Evolutionary conservation across 2,329 filamentous ascomycete genomes (phyloP).

Genomic region (Colletotrichum sp.): DNA sequence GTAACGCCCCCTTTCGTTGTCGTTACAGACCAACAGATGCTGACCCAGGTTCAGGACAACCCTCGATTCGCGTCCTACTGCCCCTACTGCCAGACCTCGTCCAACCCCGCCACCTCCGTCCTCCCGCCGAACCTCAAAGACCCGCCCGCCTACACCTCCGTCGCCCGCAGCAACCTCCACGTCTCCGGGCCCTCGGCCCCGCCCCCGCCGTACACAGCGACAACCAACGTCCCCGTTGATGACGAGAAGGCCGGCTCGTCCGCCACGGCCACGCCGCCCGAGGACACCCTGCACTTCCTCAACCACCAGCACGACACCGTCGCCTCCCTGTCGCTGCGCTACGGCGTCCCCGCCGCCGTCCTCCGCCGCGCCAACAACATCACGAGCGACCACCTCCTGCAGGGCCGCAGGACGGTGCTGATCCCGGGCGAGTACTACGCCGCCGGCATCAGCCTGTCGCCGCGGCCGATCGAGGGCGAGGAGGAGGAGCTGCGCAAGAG

Average conservation of each 20-base stretch:
- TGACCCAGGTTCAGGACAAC: conserved; percentile 54
- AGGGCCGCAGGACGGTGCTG: conserved; percentile 70
- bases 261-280: conserved; percentile 33
- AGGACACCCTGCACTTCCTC: conserved; percentile 78
- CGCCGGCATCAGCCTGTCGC: conserved; percentile 70
- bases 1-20: conserved; percentile 41
- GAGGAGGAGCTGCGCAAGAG: conserved; percentile 75
- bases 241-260: conserved; percentile 33
- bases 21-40: too few relatives aligned
- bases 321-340: conserved; percentile 71
- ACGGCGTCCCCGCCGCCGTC: conserved; percentile 67
- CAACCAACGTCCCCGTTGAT: neutral
- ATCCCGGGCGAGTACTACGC: conserved; percentile 76
- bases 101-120: conserved; percentile 49
- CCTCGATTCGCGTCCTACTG: conserved; percentile 69
- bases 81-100: conserved; percentile 80
- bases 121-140: conserved; percentile 69
- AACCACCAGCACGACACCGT: conserved; percentile 73
- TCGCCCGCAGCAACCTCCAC: conserved; percentile 23
- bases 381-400: conserved; percentile 72
- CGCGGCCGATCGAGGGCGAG: conserved; percentile 74
- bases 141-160: conserved; percentile 67
- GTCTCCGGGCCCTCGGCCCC: conserved; percentile 29
- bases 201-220: conserved; percentile 43
- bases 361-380: conserved; percentile 73